Evolutionary conservation across 257 asterid genomes (phyloP), one percentile per base, ranked within the genome.

Genomic region (Orobanche coerulescens): DNA sequence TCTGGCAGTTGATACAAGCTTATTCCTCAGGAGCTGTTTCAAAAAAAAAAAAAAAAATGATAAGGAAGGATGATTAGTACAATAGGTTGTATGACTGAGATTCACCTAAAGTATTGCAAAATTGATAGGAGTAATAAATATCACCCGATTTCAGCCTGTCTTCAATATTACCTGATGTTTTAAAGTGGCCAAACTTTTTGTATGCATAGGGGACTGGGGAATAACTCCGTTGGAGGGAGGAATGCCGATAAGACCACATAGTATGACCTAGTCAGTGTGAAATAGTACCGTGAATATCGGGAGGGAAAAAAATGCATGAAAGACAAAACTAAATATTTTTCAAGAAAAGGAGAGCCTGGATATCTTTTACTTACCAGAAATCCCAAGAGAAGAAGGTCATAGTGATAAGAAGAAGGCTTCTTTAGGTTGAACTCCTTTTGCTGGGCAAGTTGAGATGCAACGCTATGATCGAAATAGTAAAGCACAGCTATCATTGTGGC

Each of bases 151-250:
- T 56, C n/a, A 23, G 4, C 36, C 8, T 18, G 34, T 55, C 0
- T 10, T 20, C 16, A 49, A 30, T 39, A 25, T 54, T 73, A 86
- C 99, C 96, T 89, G 99, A 75, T 93, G 96, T 73, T 93, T 93
- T 62, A 93, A 80, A 58, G 97, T 90, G 44, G 99, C 99, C 75
- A 93, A 72, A 70, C 96, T 89, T 72, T 85, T 93, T 0, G 99
- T 93, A 68, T 93, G 99, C 99, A 93, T 93, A 4, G 99, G 99
- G 19, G 97, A 89, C 75, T 93, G 99, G 0, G 99, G 99, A 70
- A 93, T 90, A 62, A 93, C 99, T 52, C 99, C 99, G 71, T 93
- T 93, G 25, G 99, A 75, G 53, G 99, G 99, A 80, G 99, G 99
- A 66, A 93, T 85, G 73, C 99, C 99, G 18, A 84, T 61, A 51